Base-by-base conservation (phyloP, 2,329 filamentous ascomycete species). In the Pseudogymnoascus sp. region DNA sequence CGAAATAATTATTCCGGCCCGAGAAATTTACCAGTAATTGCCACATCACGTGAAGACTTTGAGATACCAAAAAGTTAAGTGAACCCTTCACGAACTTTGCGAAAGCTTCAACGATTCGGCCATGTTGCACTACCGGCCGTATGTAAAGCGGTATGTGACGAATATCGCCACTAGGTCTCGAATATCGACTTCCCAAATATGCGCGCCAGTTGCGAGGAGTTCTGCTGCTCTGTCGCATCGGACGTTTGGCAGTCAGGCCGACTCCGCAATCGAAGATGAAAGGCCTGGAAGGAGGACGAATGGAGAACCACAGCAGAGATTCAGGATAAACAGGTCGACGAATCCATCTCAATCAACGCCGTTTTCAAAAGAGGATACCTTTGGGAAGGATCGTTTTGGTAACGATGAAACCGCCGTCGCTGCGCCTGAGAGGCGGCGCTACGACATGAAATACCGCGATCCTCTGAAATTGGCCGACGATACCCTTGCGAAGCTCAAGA, bases 381-480 rank as follows among this genome's bases (percentile, higher is more conserved):
- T 29, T 33, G 15, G 48, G 29, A 55, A n/a, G 4, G 35, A 55
- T 33, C 48, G 48, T 4, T 35, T 33, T 55, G 29, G 48, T 7
- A 55, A 10, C 48, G 15, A 55, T 55, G 48, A 55, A 10, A 33
- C 33, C 48, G 48, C 48, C 29, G n/a, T 55, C 29, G 27, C 13
- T 35, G 48, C 29, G 48, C 29, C 48, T 10, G 48, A 35, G 29
- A 55, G 48, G 48, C 48, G 45, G 45, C 45, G 29, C n/a, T 33
- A 18, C 29, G 48, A 33, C 27, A 6, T 59, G 35, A 59, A 59
- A 40, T 59, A 39, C 37, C 33, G 21, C 15, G 92, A 97, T 71
- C 89, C 89, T 1, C 79, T 87, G 65, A 86, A 87, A 68, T 81
- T 97, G 63, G 87, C 85, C 39, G 77, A 87, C 37, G 84, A 87